Evolutionary conservation across 345 rosid genomes (phyloP).

Genomic region (Arabidopsis arenosa): DNA sequence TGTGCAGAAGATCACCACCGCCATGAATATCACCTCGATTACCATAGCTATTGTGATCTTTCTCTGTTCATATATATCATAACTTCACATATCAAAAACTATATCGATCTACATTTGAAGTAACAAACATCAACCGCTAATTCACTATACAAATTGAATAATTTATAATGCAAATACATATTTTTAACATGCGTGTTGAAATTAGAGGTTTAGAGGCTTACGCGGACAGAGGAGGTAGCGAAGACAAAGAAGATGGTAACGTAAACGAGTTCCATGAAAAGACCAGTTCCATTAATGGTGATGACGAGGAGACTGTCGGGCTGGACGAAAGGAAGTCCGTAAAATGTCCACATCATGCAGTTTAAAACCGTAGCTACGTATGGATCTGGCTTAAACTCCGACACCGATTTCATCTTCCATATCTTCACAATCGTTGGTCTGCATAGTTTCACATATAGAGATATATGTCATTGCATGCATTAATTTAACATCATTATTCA

Average conservation of each 20-base stretch:
- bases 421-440: constrained; percentile 71
- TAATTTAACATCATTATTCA: neutral
- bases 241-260: constrained; percentile 57
- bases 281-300: constrained; percentile 71
- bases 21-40: constrained; percentile 58
- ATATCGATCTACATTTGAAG: neutral
- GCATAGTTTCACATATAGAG: constrained; percentile 31
- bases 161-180: too few relatives aligned
- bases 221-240: constrained; percentile 50
- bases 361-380: constrained; percentile 74
- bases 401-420: constrained; percentile 55
- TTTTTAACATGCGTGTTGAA: neutral
- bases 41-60: constrained; percentile 43
- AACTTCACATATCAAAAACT: constrained; percentile 3
- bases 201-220: constrained; percentile 32
- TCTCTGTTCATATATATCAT: constrained; percentile 15
- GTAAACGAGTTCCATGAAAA: constrained; percentile 58
- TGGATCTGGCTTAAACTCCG: constrained; percentile 73
- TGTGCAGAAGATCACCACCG: constrained; percentile 46
- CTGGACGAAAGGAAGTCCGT: constrained; percentile 70
- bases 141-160: too few relatives aligned
- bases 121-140: neutral
- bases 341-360: constrained; percentile 74
- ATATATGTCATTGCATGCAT: constrained; percentile 26
- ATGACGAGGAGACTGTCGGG: constrained; percentile 62